Evolutionary conservation across 2,329 filamentous ascomycete species (phyloP).

Genomic region (Orbilia ellipsospora): DNA sequence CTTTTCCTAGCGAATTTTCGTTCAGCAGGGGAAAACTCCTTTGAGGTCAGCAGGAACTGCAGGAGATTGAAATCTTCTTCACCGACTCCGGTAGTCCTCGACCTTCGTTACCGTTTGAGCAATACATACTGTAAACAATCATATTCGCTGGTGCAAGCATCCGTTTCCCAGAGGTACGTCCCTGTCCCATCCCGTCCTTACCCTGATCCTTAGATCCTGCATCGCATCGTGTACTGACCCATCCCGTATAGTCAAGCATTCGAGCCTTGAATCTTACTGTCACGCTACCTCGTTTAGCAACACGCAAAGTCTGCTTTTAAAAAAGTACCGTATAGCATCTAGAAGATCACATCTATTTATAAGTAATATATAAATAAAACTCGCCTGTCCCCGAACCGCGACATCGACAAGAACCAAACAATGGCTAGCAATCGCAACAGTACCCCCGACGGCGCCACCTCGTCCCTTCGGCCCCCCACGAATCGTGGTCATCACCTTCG

Average conservation of each 20-base stretch:
- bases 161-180: conserved; percentile 54
- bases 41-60: conserved; percentile 87
- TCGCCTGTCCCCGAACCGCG: conserved; percentile 7
- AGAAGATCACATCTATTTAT: conserved; percentile 11
- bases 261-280: conserved; percentile 37
- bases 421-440: conserved; percentile 81
- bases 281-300: conserved; percentile 8
- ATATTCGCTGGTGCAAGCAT: conserved; percentile 46
- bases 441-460: conserved; percentile 89
- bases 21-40: conserved; percentile 67
- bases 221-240: neutral
- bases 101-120: conserved; percentile 58
- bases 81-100: conserved; percentile 61
- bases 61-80: conserved; percentile 70
- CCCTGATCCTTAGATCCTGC: no score
- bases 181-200: conserved; percentile 10
- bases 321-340: conserved; percentile 30
- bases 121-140: conserved; percentile 18
- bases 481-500: conserved; percentile 88
- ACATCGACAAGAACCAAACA: conserved; percentile 1
- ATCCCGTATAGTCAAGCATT: conserved; percentile 21
- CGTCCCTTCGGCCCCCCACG: conserved; percentile 82
- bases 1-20: conserved; percentile 54
- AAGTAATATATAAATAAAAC: conserved; percentile 36
- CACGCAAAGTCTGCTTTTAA: conserved; percentile 30